These are phyloP conservation scores for Aureobasidium sp. DNA, from an alignment of 2,329 filamentous ascomycete species.

Conservation along the genomic window DNA sequence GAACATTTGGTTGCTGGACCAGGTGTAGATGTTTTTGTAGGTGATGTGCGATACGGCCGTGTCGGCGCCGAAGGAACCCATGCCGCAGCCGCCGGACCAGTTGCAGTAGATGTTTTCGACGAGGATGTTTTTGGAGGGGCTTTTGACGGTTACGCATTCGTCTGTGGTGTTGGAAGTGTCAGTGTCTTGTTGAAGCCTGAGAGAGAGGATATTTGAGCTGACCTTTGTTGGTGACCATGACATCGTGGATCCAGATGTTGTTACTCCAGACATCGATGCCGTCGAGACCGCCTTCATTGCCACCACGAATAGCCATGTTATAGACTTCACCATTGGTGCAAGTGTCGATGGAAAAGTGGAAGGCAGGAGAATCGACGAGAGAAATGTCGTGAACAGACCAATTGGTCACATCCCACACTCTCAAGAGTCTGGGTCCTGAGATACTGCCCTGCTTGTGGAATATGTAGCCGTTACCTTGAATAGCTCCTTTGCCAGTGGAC, in stretches of 20 bases:
- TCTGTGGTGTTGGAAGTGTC: constrained; percentile 28
- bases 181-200: neutral
- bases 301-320: constrained; percentile 50
- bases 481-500: constrained; percentile 44
- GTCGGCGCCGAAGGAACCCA: constrained; percentile 48
- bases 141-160: constrained; percentile 53
- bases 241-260: constrained; percentile 54
- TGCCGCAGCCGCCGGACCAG: constrained; percentile 51
- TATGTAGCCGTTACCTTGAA: constrained; percentile 48
- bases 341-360: constrained; percentile 46
- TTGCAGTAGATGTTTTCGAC: constrained; percentile 57
- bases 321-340: constrained; percentile 48
- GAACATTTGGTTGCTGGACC: constrained; percentile 55
- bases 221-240: constrained; percentile 53
- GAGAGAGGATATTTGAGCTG: neutral
- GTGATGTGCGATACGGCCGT: constrained; percentile 46
- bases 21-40: constrained; percentile 54
- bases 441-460: constrained; percentile 39
- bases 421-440: constrained; percentile 40
- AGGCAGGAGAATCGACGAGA: constrained; percentile 44
- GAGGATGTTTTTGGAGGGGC: constrained; percentile 47
- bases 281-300: constrained; percentile 47
- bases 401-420: constrained; percentile 39
- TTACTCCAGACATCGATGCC: constrained; percentile 49
- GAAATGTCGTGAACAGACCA: constrained; percentile 46